Evolutionary conservation across 768 basidiomycete species (phyloP).

Genomic region (Podaxis pistillaris): DNA sequence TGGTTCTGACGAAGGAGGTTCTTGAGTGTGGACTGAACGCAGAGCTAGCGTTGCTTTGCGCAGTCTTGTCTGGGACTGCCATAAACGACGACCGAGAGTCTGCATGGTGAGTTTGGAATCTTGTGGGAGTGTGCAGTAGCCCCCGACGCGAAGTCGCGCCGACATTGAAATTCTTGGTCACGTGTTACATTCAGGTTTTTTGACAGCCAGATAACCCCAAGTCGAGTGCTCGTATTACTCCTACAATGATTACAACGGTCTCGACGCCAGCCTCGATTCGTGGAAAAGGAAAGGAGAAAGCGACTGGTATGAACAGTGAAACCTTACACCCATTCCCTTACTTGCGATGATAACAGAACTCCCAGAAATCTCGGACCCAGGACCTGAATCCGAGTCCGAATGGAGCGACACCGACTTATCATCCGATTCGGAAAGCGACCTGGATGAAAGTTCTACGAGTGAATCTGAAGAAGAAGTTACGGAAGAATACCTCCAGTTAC

Average conservation of each 20-base stretch:
- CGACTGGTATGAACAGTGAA: constrained; percentile 28
- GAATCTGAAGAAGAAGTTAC: constrained; percentile 48
- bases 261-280: constrained; percentile 4
- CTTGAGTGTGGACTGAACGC: constrained; percentile 15
- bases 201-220: neutral
- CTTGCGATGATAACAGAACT: constrained; percentile 15
- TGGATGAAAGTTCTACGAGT: constrained; percentile 21
- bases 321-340: neutral
- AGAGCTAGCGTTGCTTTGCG: constrained; percentile 23
- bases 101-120: constrained; percentile 22
- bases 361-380: constrained; percentile 25
- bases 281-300: constrained; percentile 47
- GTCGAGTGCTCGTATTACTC: constrained; percentile 2
- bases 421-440: constrained; percentile 5
- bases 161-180: constrained; percentile 9
- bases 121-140: too few relatives aligned
- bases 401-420: constrained; percentile 19
- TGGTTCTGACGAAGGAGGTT: constrained; percentile 19
- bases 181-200: constrained; percentile 6
- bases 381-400: constrained; percentile 38
- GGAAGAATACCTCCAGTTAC: constrained; percentile 57
- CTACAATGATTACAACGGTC: constrained; percentile 18
- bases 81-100: constrained; percentile 20
- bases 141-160: neutral
- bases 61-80: constrained; percentile 14